Evolutionary conservation across 1,139 yeast genomes (phyloP), one percentile per base, ranked within the genome.

Genomic region (Ogataea hybrid): DNA sequence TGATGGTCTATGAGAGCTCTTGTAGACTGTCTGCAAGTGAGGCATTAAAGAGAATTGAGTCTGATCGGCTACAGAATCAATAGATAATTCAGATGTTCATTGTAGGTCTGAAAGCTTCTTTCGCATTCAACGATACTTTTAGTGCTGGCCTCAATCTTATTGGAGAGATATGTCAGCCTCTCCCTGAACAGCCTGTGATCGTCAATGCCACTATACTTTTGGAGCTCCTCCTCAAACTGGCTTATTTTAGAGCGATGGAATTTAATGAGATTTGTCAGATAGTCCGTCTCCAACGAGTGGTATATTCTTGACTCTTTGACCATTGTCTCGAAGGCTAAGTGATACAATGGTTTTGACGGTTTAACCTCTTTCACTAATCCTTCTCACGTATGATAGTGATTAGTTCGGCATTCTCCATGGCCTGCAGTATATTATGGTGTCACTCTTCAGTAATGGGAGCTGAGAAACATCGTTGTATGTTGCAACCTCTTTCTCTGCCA

Each of bases 311-410:
- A 57, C 59, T 88, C 92, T 1, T 68, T 57, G 4, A 81, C 73
- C 56, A 92, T 70, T 43, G 77, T 73, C 43, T 69, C 60, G 66
- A 92, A 92, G 0, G 97, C 96, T 0, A 92, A 88, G 47, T 76
- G 75, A 61, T 71, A 90, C 18, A 92, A 68, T 1, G 98, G 98
- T 56, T 90, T 81, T 0, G 96, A 95, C 1, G 95, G 87, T 27
- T 68, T 64, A 25, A 92, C 75, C 6, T 75, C 73, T 37, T 71
- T 68, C 28, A 89, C 67, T 12, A 90, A 74, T 14, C 97, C 97
- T 52, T 82, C 35, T 83, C 85, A 48, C 87, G 74, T 28, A 73
- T 69, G 40, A 88, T 73, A 1, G 83, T 65, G 31, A 92, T 75
- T 59, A 92, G 67, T 39, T 90, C 97, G 35, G 79, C 77, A 54